phyloP scores from a whole-genome alignment of 140 eudicot genomes.

The Erigeron philadelphicus region DNA sequence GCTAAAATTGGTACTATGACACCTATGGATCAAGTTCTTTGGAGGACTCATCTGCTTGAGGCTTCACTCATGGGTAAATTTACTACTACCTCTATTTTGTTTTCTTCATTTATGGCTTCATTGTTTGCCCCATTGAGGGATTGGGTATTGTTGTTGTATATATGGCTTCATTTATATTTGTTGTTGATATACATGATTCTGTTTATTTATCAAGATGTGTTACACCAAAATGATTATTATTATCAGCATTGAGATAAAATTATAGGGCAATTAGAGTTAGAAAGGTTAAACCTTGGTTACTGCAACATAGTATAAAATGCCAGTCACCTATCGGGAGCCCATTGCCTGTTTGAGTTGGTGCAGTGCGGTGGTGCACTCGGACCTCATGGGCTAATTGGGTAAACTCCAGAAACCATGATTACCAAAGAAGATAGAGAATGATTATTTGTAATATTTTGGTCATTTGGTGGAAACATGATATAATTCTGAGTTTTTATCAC shows the following conservation, averaged over 20 bases:
- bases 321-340: no score
- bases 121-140: neutral
- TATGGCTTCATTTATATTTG: conserved; percentile 2
- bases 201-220: neutral
- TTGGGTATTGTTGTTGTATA: neutral
- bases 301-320: no score
- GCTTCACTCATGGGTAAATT: conserved; percentile 85
- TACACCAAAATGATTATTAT: neutral
- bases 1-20: conserved; percentile 97
- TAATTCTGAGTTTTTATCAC: no score
- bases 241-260: neutral
- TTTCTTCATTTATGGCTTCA: neutral
- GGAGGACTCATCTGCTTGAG: conserved; percentile 97
- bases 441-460: no score
- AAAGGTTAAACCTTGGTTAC: no score
- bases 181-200: neutral
- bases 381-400: no score
- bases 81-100: neutral
- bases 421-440: no score
- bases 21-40: conserved; percentile 99
- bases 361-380: no score
- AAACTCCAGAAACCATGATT: no score
- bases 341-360: no score
- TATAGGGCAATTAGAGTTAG: no score
- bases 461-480: no score